Evolutionary conservation across 345 rosid genomes (phyloP), one percentile per base, ranked within the genome.

Genomic region (Clausena lansium): DNA sequence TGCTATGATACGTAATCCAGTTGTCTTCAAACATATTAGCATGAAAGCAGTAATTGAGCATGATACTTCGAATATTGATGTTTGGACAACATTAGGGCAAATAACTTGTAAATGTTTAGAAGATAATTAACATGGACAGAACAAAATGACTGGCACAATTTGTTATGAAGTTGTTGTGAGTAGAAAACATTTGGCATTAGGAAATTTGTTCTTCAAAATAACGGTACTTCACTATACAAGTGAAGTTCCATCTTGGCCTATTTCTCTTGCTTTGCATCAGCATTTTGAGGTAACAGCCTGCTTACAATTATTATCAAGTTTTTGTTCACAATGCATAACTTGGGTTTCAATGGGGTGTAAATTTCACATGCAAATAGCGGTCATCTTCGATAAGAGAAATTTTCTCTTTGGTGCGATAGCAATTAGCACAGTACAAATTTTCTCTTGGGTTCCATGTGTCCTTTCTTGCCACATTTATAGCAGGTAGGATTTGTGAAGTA

Each of bases 241-340:
- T 38, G 25, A 59, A 36, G 52, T 36, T 45, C 45, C 33, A 7
- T 60, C 70, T 47, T 1, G 15, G 22, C 15, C 20, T 66, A 38
- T 52, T 52, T 33, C 39, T 52, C 47, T 54, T 36, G 6, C 54
- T n/a, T 63, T 28, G 59, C 19, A 30, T 62, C 47, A 33, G 60
- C 60, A 30, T 30, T 19, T 28, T 4, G 22, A 62, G 76, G 1
- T 52, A n/a, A 17, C 32, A 28, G 61, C 61, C 74, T 50, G 22
- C 13, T 14, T 33, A 35, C 41, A 20, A 52, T 75, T 67, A 19
- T 67, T 59, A 32, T 55, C 47, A 78, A 41, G 17, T 15, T 28
- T 78, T 55, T 25, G 60, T 77, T 35, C 61, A n/a, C 47, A 77
- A 27, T 64, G 52, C 55, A 74, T n/a, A 64, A 75, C 67, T 67